Base-by-base conservation (phyloP, 139 green algal genomes). In the Pleodorina starrii region DNA sequence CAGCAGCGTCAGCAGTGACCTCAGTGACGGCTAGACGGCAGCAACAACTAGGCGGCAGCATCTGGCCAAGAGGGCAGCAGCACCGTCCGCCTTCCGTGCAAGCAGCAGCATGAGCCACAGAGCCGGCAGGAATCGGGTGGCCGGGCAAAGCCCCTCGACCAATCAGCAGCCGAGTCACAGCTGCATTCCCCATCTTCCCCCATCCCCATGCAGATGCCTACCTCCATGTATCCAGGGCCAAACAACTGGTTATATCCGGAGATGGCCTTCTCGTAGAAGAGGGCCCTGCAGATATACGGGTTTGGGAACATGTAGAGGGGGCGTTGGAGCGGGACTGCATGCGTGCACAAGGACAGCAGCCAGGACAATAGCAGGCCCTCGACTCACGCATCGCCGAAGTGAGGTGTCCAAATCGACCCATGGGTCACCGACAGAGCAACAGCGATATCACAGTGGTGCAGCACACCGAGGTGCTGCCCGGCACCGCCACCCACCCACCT, bases 231-330 rank as follows among this genome's bases (percentile, higher is more conserved):
- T 7, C 74, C 74, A 29, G 74, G 74, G 21, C 74, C 74, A 9
- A 82, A 82, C 74, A 82, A 23, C 25, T 63, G 42, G 74, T 82
- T 82, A 25, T 82, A 82, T 25, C 66, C 74, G 11, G 74, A 66
- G 27, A 82, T 82, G 27, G 74, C 74, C 74, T 82, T 82, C 43
- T 66, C 74, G 25, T 46, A 82, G 25, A 51, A 82, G 14, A 82
- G 25, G 27, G 38, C 74, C 74, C 74, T 82, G 74, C 44, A 4
- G 54, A 25, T 32, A 25, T 21, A 66, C 29, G 54, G 5, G 54
- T 66, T 32, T 66, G 29, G 29, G 54, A 66, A 27, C 14, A 60
- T 14, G 17, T 60, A 60, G 14, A 60, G 17, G 51, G 51, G 14
- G 17, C 14, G 51, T 27, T 17, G 54, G 54, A 25, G 54, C 5